Conservation (phyloP, 2,329 filamentous ascomycete genomes). For the Beauveria rudraprayagi region DNA sequence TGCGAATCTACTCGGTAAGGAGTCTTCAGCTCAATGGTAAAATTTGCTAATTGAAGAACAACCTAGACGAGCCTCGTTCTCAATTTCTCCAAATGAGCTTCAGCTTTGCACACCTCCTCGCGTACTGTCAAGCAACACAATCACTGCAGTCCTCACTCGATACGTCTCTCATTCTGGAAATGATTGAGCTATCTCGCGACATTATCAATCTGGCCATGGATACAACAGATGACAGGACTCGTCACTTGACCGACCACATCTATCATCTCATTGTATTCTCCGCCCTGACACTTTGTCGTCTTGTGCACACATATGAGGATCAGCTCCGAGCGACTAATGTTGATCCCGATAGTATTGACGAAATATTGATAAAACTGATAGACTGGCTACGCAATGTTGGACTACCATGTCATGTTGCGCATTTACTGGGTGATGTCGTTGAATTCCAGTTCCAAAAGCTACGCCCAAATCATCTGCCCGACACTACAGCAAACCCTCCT, state of each 20-base stretch:
- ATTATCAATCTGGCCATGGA: slow-evolving; percentile 24
- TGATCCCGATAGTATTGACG: slow-evolving; percentile 10
- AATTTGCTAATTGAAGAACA: too few relatives aligned
- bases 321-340: slow-evolving; percentile 14
- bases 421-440: slow-evolving; percentile 20
- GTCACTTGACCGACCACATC: slow-evolving; percentile 23
- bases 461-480: background rate
- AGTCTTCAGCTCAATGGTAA: too few relatives aligned
- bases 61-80: slow-evolving; percentile 18
- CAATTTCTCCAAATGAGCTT: slow-evolving; percentile 24
- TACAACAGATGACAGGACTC: slow-evolving; percentile 21
- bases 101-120: slow-evolving; percentile 21
- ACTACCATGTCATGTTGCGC: slow-evolving; percentile 18
- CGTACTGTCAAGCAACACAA: slow-evolving; percentile 18
- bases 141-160: slow-evolving; percentile 13
- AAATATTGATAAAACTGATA: slow-evolving; percentile 14
- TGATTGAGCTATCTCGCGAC: slow-evolving; percentile 16
- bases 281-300: slow-evolving; percentile 18
- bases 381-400: slow-evolving; percentile 20
- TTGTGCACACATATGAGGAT: slow-evolving; percentile 18
- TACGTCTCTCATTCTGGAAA: slow-evolving; percentile 15
- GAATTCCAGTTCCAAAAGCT: slow-evolving; percentile 17
- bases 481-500: background rate
- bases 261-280: slow-evolving; percentile 23
- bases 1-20: slow-evolving; percentile 14